A percentile compares a stretch with the other conserved stretches of the same genome.
phyloP scores from a whole-genome alignment of 2,329 filamentous ascomycete species.

The Peltaster fructicola region DNA sequence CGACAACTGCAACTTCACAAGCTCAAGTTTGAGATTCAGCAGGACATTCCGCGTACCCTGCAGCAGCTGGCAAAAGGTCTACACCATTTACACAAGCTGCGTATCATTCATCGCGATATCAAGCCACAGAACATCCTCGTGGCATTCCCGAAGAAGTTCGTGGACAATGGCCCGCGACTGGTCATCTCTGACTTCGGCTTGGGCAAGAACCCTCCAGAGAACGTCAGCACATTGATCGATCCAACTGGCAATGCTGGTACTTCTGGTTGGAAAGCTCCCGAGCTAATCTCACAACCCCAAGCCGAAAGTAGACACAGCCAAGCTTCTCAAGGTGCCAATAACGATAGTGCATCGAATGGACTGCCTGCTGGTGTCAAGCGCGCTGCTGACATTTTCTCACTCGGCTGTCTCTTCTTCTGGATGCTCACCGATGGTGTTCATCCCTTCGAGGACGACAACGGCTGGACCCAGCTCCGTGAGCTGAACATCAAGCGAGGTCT shows the following conservation, averaged over 20 bases:
- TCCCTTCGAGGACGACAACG: slow-evolving; percentile 84
- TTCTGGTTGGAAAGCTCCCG: slow-evolving; percentile 88
- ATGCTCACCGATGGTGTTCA: slow-evolving; percentile 86
- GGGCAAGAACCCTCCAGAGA: slow-evolving; percentile 90
- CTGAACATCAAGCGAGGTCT: slow-evolving; percentile 91
- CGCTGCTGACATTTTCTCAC: slow-evolving; percentile 91
- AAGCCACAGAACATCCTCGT: slow-evolving; percentile 97
- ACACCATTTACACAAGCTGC: slow-evolving; percentile 71
- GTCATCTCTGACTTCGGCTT: slow-evolving; percentile 95
- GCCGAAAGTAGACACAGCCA: slow-evolving; percentile 26
- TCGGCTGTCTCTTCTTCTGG: slow-evolving; percentile 97
- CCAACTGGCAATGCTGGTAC: slow-evolving; percentile 91
- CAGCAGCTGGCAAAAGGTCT: slow-evolving; percentile 83
- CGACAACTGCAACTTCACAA: slow-evolving; percentile 24
- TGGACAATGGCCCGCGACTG: slow-evolving; percentile 51
- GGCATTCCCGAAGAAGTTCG: slow-evolving; percentile 47
- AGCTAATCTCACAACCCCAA: slow-evolving; percentile 53
- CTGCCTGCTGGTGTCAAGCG: slow-evolving; percentile 64
- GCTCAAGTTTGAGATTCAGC: slow-evolving; percentile 53
- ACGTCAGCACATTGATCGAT: slow-evolving; percentile 84
- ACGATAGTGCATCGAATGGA: slow-evolving; percentile 35
- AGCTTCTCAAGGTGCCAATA: slow-evolving; percentile 25
- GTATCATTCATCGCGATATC: slow-evolving; percentile 91
- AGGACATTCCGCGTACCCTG: slow-evolving; percentile 61
- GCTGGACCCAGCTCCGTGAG: slow-evolving; percentile 70